A percentile compares a stretch with the other conserved stretches of the same genome.
These are phyloP conservation scores for Annona cherimola DNA, from an alignment of 164 flowering plant genomes.

Conservation along the genomic window DNA sequence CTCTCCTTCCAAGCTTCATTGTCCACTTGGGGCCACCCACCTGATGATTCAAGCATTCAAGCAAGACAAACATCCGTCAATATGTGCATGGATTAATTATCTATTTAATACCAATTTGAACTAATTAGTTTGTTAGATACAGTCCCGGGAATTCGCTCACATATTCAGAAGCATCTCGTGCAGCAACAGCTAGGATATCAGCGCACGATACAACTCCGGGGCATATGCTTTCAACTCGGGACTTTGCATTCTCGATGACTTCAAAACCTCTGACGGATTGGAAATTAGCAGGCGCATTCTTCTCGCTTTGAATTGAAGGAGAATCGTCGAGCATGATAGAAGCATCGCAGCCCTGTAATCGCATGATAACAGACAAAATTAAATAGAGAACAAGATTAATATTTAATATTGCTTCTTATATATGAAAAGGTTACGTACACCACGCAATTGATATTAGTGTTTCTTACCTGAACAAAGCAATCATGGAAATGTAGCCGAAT, in stretches of 20 bases:
- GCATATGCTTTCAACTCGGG: slow-evolving; percentile 24
- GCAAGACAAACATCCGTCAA: not conserved
- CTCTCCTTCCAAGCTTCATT: slow-evolving; percentile 24
- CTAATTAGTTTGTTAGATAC: no score
- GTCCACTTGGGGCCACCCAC: slow-evolving; percentile 7
- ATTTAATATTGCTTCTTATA: no score
- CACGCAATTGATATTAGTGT: not conserved
- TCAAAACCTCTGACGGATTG: slow-evolving; percentile 27
- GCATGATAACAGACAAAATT: no score
- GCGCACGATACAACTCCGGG: slow-evolving; percentile 35
- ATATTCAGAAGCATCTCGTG: slow-evolving; percentile 14
- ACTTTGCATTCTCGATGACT: slow-evolving; percentile 30
- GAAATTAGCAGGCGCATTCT: slow-evolving; percentile 24
- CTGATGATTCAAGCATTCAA: not conserved
- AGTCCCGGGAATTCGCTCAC: slow-evolving; percentile 10
- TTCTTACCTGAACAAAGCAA: slow-evolving; percentile 28
- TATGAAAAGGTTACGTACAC: not conserved
- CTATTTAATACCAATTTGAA: no score
- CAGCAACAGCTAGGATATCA: slow-evolving; percentile 26
- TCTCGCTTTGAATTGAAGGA: slow-evolving; percentile 25
- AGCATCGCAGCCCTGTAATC: slow-evolving; percentile 35
- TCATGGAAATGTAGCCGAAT: slow-evolving; percentile 31
- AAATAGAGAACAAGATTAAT: no score
- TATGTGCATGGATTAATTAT: not conserved
- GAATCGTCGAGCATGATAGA: slow-evolving; percentile 29